These are phyloP conservation scores for Excoecaria cochinchinensis DNA, from an alignment of 345 rosid genomes.

Conservation along the genomic window DNA sequence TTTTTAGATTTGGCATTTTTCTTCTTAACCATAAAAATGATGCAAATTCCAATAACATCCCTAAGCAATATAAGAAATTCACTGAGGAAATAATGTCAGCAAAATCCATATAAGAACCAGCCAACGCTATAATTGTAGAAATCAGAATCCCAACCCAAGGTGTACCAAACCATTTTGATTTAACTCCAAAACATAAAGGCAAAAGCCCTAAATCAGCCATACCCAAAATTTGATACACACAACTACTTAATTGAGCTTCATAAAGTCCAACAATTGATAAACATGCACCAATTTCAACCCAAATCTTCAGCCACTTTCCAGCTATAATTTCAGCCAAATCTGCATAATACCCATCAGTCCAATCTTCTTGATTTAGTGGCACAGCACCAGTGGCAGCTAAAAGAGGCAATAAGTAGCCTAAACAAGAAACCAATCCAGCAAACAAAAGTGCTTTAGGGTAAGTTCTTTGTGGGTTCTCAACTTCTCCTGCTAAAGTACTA, in stretches of 20 bases:
- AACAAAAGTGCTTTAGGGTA: conserved; percentile 24
- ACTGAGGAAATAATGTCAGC: conserved; percentile 37
- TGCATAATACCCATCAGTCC: conserved; percentile 27
- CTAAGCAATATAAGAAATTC: conserved; percentile 47
- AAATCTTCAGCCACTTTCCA: conserved; percentile 30
- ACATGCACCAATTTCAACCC: conserved; percentile 29
- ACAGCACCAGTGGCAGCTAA: conserved; percentile 23
- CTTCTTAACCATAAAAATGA: conserved; percentile 46
- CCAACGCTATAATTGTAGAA: conserved; percentile 27
- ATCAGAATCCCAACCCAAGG: conserved; percentile 48
- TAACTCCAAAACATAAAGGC: conserved; percentile 21
- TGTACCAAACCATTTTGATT: conserved; percentile 37
- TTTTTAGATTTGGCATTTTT: conserved; percentile 30
- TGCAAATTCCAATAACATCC: conserved; percentile 51
- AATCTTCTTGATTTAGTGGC: conserved; percentile 14
- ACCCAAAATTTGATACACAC: conserved; percentile 24
- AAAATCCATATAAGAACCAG: conserved; percentile 35
- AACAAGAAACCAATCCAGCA: conserved; percentile 18
- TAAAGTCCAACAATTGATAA: conserved; percentile 24
- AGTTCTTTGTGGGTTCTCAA: conserved; percentile 23
- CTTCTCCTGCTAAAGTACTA: conserved; percentile 34
- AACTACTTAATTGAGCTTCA: conserved; percentile 30
- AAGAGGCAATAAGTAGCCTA: conserved; percentile 27
- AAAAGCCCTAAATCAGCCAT: conserved; percentile 31
- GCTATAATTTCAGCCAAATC: conserved; percentile 24